phyloP scores from a whole-genome alignment of 805 yeast species.

The Metschnikowia santaceciliae region DNA sequence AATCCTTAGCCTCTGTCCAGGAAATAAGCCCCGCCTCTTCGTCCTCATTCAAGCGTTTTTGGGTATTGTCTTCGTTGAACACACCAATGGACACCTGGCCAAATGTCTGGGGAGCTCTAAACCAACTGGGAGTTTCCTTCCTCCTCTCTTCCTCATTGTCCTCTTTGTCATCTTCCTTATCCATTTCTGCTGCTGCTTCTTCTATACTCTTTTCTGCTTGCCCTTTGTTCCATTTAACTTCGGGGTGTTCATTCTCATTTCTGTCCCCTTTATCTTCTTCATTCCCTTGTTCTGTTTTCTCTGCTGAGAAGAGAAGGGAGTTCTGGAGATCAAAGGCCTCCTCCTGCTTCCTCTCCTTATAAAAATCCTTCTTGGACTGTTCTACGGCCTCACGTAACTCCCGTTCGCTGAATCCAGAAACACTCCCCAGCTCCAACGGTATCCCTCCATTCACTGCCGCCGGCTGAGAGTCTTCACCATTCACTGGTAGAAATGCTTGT shows the following conservation, averaged over 20 bases:
- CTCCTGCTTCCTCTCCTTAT: conserved; percentile 2
- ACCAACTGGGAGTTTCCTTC: conserved; percentile 26
- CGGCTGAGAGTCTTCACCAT: no score
- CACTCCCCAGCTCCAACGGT: neutral
- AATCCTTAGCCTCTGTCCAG: conserved; percentile 46
- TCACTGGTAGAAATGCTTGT: no score
- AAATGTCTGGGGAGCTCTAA: conserved; percentile 13
- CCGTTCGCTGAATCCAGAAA: conserved; percentile 25
- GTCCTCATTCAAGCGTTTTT: conserved; percentile 26
- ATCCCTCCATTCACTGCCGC: no score
- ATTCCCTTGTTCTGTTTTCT: conserved; percentile 24
- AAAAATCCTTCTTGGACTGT: conserved; percentile 42
- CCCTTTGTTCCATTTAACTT: neutral
- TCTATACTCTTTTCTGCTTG: conserved; percentile 15
- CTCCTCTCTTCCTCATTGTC: neutral
- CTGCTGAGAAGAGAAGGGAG: neutral
- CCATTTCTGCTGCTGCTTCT: conserved; percentile 19
- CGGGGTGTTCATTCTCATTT: no score
- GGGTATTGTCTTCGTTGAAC: conserved; percentile 1
- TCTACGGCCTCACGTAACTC: conserved; percentile 47
- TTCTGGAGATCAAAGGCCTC: neutral
- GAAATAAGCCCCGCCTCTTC: conserved; percentile 49
- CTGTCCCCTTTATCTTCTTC: conserved; percentile 2
- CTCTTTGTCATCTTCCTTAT: neutral
- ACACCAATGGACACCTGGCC: conserved; percentile 8